Conservation (phyloP, 1,284 basidiomycete species). For the Flammula alnicola region DNA sequence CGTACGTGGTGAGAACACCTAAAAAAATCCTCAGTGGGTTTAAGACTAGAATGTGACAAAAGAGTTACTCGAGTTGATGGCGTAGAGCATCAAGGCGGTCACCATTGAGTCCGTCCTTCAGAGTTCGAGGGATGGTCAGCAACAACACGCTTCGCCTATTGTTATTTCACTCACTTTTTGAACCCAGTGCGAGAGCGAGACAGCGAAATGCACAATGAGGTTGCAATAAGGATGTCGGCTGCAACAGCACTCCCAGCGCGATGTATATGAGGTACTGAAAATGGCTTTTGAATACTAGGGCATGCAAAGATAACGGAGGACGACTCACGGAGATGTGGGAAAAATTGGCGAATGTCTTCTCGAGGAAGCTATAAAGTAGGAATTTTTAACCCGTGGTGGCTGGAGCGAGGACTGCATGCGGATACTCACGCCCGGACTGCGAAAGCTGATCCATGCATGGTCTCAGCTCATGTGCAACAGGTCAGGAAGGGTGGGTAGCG, state of each 20-base stretch:
- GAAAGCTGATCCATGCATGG: constrained; percentile 12
- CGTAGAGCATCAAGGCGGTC: constrained; percentile 35
- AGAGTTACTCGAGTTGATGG: constrained; percentile 35
- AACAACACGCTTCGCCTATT: neutral
- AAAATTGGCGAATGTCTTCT: constrained; percentile 20
- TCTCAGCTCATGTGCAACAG: no score
- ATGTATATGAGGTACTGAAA: constrained; percentile 29
- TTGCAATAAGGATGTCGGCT: constrained; percentile 31
- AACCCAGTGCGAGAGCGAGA: constrained; percentile 33
- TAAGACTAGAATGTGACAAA: no score
- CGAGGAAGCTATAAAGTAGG: constrained; percentile 14
- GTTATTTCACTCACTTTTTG: constrained; percentile 24
- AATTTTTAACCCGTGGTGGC: no score
- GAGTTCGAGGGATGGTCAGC: neutral
- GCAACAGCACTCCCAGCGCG: constrained; percentile 27
- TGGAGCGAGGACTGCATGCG: no score
- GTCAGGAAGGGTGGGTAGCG: neutral
- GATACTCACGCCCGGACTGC: constrained; percentile 16
- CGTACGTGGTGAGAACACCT: constrained; percentile 28
- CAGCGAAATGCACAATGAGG: constrained; percentile 29
- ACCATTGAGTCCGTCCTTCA: constrained; percentile 35
- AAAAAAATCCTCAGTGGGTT: constrained; percentile 1
- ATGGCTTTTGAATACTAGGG: neutral
- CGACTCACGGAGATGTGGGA: constrained; percentile 24
- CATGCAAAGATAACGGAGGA: neutral